Conservation (phyloP, 441 rosid genomes). For the Brassica hybrid region DNA sequence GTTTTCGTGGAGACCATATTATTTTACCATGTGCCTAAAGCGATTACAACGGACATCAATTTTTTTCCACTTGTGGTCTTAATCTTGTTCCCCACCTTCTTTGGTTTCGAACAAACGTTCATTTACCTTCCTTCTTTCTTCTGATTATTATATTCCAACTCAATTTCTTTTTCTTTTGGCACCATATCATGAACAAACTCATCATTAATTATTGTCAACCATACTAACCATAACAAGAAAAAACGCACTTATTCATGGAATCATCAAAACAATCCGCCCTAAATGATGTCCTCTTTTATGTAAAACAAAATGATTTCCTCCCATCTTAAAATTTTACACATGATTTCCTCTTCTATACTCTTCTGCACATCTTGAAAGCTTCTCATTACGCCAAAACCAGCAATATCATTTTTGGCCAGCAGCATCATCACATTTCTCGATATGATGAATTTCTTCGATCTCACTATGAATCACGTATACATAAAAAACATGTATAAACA, state of each 20-base stretch:
- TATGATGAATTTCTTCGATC: neutral
- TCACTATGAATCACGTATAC: neutral
- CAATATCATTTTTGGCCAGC: neutral
- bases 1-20: neutral
- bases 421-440: neutral
- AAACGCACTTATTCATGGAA: neutral
- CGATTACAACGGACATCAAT: neutral
- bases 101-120: conserved; percentile 25
- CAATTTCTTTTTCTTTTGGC: no score
- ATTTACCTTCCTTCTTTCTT: conserved; percentile 2
- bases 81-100: conserved; percentile 35
- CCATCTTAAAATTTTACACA: neutral
- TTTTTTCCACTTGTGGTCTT: conserved; percentile 13
- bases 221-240: neutral
- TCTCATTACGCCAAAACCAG: conserved; percentile 12
- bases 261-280: neutral
- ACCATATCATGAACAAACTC: neutral
- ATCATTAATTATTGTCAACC: neutral
- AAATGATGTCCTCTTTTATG: neutral
- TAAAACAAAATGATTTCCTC: neutral
- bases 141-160: neutral
- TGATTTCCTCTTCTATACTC: neutral
- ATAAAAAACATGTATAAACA: no score
- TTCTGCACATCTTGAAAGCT: conserved; percentile 13
- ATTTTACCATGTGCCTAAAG: conserved; percentile 6